Evolutionary conservation across 2,329 filamentous ascomycete species (phyloP).

Genomic region (Fusarium oxysporum): DNA sequence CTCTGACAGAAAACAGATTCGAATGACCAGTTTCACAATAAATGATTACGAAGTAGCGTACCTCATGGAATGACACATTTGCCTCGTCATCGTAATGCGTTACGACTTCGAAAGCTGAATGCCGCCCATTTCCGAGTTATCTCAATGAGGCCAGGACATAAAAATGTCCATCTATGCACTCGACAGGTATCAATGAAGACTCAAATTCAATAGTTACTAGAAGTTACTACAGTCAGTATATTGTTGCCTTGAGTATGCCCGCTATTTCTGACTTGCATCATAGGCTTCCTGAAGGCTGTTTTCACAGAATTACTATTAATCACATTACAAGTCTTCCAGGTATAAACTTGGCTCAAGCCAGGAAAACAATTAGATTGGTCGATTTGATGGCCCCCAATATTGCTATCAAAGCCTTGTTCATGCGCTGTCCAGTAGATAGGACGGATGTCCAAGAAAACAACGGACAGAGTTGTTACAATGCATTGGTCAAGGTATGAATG

Average conservation of each 20-base stretch:
- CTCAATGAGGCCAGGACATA: slow-evolving; percentile 1
- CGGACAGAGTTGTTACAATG: slow-evolving; percentile 10
- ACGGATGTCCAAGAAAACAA: background rate
- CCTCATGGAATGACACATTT: background rate
- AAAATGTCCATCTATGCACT: slow-evolving; percentile 19
- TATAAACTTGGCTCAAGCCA: background rate
- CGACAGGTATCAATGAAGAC: background rate
- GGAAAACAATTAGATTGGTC: background rate
- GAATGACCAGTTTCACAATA: background rate
- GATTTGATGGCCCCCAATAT: slow-evolving; percentile 1
- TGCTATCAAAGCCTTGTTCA: background rate
- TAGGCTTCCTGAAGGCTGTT: background rate
- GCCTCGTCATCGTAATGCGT: slow-evolving; percentile 6
- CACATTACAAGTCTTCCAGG: background rate
- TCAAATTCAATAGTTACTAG: background rate
- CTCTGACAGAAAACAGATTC: background rate
- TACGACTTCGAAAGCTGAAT: background rate
- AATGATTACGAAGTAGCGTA: background rate
- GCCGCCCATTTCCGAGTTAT: background rate
- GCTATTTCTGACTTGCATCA: background rate
- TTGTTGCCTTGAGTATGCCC: background rate
- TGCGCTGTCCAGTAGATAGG: slow-evolving; percentile 1
- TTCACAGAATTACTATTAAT: slow-evolving; percentile 1
- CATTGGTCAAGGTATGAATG: slow-evolving; percentile 17
- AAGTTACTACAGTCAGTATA: background rate